These are phyloP conservation scores for Verticillium tricorpus DNA, from an alignment of 2,329 filamentous ascomycete species.

Conservation along the genomic window DNA sequence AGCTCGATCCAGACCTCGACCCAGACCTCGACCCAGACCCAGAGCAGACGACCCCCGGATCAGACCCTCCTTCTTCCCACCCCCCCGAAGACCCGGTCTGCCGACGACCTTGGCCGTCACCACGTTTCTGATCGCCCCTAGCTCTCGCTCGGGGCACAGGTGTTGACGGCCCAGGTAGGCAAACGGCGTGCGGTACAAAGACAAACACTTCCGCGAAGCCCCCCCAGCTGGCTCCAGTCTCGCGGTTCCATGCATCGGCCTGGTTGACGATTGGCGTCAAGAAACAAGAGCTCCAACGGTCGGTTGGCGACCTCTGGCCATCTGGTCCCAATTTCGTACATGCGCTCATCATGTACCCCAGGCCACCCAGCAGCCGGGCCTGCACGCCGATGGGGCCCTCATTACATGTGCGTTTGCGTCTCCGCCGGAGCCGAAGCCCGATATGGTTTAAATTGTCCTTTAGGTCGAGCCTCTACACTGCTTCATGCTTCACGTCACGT, in stretches of 20 bases:
- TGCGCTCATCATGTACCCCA: background rate
- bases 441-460: background rate
- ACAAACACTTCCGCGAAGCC: background rate
- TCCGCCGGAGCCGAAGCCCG: background rate
- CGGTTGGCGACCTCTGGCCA: background rate
- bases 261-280: background rate
- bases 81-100: background rate
- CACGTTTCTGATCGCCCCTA: background rate
- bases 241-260: background rate
- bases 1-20: constrained; percentile 3
- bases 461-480: background rate
- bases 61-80: background rate
- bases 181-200: background rate
- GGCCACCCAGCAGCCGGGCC: background rate
- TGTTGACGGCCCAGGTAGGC: background rate
- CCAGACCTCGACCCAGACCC: constrained; percentile 2
- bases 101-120: background rate
- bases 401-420: background rate
- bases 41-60: background rate
- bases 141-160: background rate
- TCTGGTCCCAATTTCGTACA: background rate
- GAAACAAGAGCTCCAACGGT: background rate
- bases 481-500: no score
- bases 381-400: background rate
- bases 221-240: background rate